Percentiles rank a stretch among this genome's conserved stretches.
Evolutionary conservation across 139 green algal species (phyloP).

Genomic region (Volvox africanus): DNA sequence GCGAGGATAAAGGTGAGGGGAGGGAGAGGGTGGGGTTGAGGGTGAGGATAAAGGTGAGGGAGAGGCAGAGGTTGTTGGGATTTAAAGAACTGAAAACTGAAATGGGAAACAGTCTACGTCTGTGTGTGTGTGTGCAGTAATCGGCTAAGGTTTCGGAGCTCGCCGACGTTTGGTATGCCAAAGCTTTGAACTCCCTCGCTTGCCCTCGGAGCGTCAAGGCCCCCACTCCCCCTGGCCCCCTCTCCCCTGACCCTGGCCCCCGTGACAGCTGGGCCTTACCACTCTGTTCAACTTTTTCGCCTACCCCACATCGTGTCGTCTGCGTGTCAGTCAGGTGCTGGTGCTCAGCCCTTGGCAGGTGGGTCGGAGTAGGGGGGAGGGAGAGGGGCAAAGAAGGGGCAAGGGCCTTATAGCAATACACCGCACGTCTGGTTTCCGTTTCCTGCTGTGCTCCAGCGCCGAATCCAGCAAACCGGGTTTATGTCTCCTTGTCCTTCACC

Average conservation of each 20-base stretch:
- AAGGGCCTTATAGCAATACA: neutral
- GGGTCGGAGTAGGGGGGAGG: neutral
- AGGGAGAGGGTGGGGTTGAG: neutral
- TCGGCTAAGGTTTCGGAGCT: too few relatives aligned
- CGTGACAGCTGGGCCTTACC: slow-evolving; percentile 45
- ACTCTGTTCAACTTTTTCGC: slow-evolving; percentile 90
- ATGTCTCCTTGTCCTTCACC: too few relatives aligned
- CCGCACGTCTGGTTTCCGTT: too few relatives aligned
- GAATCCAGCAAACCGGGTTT: too few relatives aligned
- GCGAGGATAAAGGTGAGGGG: neutral
- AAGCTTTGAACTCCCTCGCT: too few relatives aligned
- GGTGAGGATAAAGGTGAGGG: too few relatives aligned
- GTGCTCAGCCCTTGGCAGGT: slow-evolving; percentile 83
- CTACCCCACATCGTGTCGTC: slow-evolving; percentile 74
- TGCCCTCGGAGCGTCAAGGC: neutral
- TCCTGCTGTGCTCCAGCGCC: too few relatives aligned
- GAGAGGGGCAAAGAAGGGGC: neutral
- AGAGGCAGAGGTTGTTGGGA: too few relatives aligned
- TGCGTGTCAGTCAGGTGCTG: slow-evolving; percentile 85
- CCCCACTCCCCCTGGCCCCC: neutral
- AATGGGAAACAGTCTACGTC: too few relatives aligned
- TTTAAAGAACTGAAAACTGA: too few relatives aligned
- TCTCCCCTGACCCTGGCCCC: neutral
- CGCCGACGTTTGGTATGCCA: too few relatives aligned
- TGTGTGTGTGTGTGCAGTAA: too few relatives aligned